Evolutionary conservation across 306 rosid genomes (phyloP).

Genomic region (Luffa acutangula): DNA sequence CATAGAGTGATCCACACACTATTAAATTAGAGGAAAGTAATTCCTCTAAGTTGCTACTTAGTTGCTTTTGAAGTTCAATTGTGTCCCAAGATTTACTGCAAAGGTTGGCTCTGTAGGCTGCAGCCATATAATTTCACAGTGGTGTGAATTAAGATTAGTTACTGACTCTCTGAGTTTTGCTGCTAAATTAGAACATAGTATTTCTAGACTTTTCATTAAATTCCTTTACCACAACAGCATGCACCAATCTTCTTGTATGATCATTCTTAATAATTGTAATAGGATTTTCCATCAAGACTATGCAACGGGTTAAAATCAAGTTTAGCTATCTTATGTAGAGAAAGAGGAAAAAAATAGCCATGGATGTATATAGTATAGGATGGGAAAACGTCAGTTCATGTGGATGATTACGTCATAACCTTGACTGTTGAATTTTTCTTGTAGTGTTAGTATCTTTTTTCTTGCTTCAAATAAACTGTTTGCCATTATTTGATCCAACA

Average conservation of each 20-base stretch:
- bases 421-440: background rate
- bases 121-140: background rate
- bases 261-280: background rate
- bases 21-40: background rate
- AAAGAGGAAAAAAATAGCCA: background rate
- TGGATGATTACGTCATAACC: background rate
- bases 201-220: background rate
- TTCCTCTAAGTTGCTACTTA: background rate
- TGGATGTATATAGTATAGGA: background rate
- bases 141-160: background rate
- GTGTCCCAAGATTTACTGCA: background rate
- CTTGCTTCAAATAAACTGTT: background rate
- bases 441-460: background rate
- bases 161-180: background rate
- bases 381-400: background rate
- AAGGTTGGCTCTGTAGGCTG: background rate
- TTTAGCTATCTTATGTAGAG: background rate
- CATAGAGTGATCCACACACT: background rate
- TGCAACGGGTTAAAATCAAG: background rate
- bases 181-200: background rate
- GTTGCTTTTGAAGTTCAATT: background rate
- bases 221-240: background rate
- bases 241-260: background rate
- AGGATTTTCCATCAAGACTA: no score
- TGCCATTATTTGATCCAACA: slow-evolving; percentile 14